These are phyloP conservation scores for Cutaneotrichosporon sp. DNA, from an alignment of 1,284 basidiomycete genomes.

Conservation along the genomic window DNA sequence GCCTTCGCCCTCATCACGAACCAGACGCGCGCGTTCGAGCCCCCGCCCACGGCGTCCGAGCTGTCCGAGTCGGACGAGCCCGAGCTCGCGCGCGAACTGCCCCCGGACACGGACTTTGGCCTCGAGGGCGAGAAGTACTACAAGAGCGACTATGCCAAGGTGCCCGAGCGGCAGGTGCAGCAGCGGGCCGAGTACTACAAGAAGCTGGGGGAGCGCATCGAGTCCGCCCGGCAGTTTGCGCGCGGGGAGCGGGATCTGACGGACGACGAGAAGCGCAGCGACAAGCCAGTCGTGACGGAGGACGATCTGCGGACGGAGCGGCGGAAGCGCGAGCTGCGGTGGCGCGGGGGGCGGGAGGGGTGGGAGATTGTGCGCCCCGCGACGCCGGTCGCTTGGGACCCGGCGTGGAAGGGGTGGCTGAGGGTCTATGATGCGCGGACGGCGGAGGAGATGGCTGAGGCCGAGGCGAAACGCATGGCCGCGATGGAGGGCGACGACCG, in stretches of 20 bases:
- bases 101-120: slow-evolving; percentile 61
- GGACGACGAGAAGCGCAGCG: slow-evolving; percentile 63
- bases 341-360: slow-evolving; percentile 69
- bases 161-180: slow-evolving; percentile 62
- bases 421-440: slow-evolving; percentile 54
- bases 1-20: slow-evolving; percentile 69
- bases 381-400: slow-evolving; percentile 67
- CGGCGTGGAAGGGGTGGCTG: slow-evolving; percentile 62
- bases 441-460: not conserved
- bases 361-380: slow-evolving; percentile 70
- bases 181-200: slow-evolving; percentile 73
- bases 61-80: slow-evolving; percentile 17
- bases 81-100: slow-evolving; percentile 5
- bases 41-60: slow-evolving; percentile 14
- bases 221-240: slow-evolving; percentile 68
- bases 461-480: not conserved
- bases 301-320: slow-evolving; percentile 77
- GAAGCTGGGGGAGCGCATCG: slow-evolving; percentile 63
- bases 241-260: slow-evolving; percentile 75
- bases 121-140: slow-evolving; percentile 63
- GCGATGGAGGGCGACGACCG: not conserved
- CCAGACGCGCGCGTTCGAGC: slow-evolving; percentile 61
- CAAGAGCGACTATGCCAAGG: slow-evolving; percentile 59
- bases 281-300: slow-evolving; percentile 78
- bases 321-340: slow-evolving; percentile 77